Evolutionary conservation across 129 eudicot genomes (phyloP), one percentile per base, ranked within the genome.

Genomic region (Erigeron canadensis): DNA sequence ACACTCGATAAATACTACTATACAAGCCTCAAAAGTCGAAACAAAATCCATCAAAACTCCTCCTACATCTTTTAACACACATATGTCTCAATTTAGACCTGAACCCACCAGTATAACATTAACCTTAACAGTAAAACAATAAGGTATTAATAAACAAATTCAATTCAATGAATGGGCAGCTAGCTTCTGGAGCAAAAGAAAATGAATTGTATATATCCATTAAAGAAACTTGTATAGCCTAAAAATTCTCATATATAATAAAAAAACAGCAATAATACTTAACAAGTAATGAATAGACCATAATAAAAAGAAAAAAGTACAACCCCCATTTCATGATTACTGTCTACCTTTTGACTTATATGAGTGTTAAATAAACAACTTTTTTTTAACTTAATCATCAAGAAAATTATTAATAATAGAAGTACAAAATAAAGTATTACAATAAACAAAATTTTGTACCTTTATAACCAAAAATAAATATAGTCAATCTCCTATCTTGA

Each of bases 321-420:
- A 66, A 28, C 65, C 60, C 44, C 38, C 42, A 76, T 56, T 57
- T 76, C 74, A 76, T 67, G 61, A 67, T 75, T 67, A 55, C 38
- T 28, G 16, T 21, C 45, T 62, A 67, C 74, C 67, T 58, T 67
- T 76, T 76, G 68, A 67, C 69, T 58, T 45, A 34, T 47, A n/a
- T n/a, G 70, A 73, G 57, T 65, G 58, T 56, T 59, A 76, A 75
- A 46, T 58, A 10, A 37, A 55, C 44, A 37, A n/a, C n/a, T n/a
- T n/a, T 60, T 73, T 59, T 72, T 60, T 18, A 47, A 48, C 65
- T 61, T 46, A 45, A 15, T 16, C 7, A 54, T 54, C 12, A 54
- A 17, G 3, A 54, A 17, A 54, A 54, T 16, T 16, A 4, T 42
- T 42, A 46, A 44, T 47, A 28, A 45, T 59, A 44, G n/a, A 72